Percentiles rank a stretch among this genome's conserved stretches.
Evolutionary conservation across 1,284 basidiomycete species (phyloP).

Genomic region (Cryptococcus jaspeensis): DNA sequence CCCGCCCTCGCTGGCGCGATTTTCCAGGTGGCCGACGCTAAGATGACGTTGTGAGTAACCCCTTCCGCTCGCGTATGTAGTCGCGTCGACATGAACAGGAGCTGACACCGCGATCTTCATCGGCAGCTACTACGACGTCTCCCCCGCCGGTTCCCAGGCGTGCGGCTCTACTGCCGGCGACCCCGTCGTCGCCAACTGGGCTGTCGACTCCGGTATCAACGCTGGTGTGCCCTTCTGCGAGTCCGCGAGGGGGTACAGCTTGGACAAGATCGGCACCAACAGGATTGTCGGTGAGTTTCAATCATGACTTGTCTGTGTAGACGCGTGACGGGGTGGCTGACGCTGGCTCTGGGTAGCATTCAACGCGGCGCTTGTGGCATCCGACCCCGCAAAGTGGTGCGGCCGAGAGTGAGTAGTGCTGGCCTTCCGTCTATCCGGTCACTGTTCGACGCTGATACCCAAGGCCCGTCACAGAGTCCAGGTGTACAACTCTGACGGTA

Average conservation of each 20-base stretch:
- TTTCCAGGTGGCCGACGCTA: constrained; percentile 4
- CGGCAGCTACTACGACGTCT: constrained; percentile 24
- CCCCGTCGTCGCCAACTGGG: constrained; percentile 18
- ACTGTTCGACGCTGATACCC: neutral
- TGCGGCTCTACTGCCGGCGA: constrained; percentile 14
- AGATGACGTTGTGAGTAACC: constrained; percentile 12
- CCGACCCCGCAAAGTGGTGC: constrained; percentile 23
- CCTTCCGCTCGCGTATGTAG: neutral
- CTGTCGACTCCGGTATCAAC: constrained; percentile 15
- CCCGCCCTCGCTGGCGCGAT: constrained; percentile 3
- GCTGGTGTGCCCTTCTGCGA: constrained; percentile 17
- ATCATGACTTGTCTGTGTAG: neutral
- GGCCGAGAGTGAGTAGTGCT: constrained; percentile 22
- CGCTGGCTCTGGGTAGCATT: constrained; percentile 15
- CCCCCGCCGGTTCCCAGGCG: constrained; percentile 1
- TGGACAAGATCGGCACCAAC: constrained; percentile 21
- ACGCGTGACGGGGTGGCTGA: neutral
- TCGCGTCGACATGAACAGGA: neutral
- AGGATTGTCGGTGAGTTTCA: constrained; percentile 25
- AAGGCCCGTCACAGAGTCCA: constrained; percentile 11
- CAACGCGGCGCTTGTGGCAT: constrained; percentile 16
- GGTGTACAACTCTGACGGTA: constrained; percentile 20
- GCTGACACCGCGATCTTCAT: neutral
- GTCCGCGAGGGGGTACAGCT: constrained; percentile 7
- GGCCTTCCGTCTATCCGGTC: neutral